Base-by-base conservation (phyloP, 805 yeast species). In the Starmerella potacharoeniae region DNA sequence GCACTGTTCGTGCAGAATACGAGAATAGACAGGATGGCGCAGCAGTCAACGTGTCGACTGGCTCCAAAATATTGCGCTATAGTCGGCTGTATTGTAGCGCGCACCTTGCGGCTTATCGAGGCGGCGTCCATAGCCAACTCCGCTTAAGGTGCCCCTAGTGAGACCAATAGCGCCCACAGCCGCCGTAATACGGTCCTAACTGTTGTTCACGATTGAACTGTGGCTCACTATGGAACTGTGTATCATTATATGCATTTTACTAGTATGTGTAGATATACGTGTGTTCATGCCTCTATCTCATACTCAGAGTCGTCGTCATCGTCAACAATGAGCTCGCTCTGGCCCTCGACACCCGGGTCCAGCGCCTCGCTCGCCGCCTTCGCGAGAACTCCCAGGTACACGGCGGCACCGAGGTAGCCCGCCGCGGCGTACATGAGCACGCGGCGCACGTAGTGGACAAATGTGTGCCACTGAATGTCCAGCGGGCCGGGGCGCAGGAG, bases 251-350 rank as follows among this genome's bases (percentile, higher is more conserved):
- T 40, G 29, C 29, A 40, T 16, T 40, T 17, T 40, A 16, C 16
- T 16, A 14, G 17, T 37, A 44, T 31, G 13, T 33, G 22, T 22
- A 22, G 22, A 44, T 5, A 16, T 14, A 13, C 28, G 22, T n/a
- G 13, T 48, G 22, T 11, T 51, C 41, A 55, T 4, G 58, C 30
- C 28, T 54, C 55, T 9, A 58, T 28, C 5, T 59, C 58, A 41
- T 52, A 59, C 46, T 59, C 62, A 5, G 57, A 58, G 46, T 62
- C 65, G 34, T 61, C 64, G 34, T 61, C 64, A 36, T 61, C 65
- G 33, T 62, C 65, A 0, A 59, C 58, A n/a, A 63, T 59, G 5
- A 64, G 60, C 52, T 63, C 66, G 49, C 59, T 59, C 30, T 60
- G 62, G 42, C 64, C 64, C 34, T 63, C 63, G 41, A 52, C 55